phyloP scores from a whole-genome alignment of 345 rosid species.

The Salix viminalis region DNA sequence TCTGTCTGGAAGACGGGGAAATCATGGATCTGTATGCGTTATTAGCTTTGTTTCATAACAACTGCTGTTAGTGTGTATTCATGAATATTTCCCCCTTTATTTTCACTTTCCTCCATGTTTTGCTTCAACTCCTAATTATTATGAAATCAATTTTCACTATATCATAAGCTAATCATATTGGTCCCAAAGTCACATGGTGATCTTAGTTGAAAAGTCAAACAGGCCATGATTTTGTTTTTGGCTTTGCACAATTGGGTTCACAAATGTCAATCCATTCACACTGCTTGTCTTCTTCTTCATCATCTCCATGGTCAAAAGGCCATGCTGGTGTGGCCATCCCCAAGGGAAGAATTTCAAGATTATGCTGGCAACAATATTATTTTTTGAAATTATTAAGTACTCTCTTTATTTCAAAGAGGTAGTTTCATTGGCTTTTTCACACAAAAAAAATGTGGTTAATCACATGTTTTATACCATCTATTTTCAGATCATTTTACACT shows the following conservation, averaged over 20 bases:
- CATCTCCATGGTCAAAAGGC: not conserved
- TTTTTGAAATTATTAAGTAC: too few species aligned
- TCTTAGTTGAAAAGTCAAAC: constrained; percentile 7
- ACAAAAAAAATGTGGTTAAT: too few species aligned
- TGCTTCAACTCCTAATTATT: constrained; percentile 30
- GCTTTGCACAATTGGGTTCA: constrained; percentile 3
- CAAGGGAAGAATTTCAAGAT: not conserved
- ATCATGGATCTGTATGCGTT: constrained; percentile 46
- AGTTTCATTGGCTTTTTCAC: too few species aligned
- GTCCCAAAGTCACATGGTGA: constrained; percentile 25
- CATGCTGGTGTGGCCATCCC: not conserved
- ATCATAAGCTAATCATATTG: constrained; percentile 30
- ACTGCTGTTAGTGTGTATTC: constrained; percentile 37
- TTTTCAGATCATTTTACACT: too few species aligned
- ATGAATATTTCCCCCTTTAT: constrained; percentile 27
- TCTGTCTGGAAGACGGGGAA: constrained; percentile 37
- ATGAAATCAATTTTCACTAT: constrained; percentile 22
- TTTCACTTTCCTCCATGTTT: constrained; percentile 11
- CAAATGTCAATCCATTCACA: not conserved
- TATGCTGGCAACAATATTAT: not conserved
- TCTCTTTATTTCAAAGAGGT: too few species aligned
- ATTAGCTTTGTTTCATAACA: constrained; percentile 36
- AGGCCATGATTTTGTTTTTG: constrained; percentile 30
- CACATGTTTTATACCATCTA: too few species aligned
- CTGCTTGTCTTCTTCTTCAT: not conserved